Evolutionary conservation across 176 grass and related monocot species (phyloP), one percentile per base, ranked within the genome.

Genomic region (Dactylis glomerata): DNA sequence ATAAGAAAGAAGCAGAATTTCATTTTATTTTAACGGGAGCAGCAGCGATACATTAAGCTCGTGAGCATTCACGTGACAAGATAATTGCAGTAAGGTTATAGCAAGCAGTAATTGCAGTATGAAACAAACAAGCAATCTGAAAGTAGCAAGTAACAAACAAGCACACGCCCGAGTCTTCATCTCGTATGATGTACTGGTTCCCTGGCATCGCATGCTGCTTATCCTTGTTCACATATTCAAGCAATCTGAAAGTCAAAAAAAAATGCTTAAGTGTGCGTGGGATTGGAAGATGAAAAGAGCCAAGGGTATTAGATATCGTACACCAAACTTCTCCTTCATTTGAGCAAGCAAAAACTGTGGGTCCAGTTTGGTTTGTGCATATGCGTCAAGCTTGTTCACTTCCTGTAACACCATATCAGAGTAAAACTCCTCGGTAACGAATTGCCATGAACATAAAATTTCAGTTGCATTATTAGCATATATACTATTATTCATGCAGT

Each of bases 301-400:
- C 23, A 66, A 42, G 1, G 66, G 6, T 20, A 17, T 30, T 42
- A 15, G 34, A 78, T 38, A 56, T 86, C 73, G 68, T 85, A 95
- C 92, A 71, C 91, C 91, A 11, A 93, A 30, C 5, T 40, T 50
- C 68, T 90, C 88, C 85, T 95, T 98, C 77, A 56, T 87, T 0
- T 26, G 19, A 57, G 75, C 75, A 55, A 92, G 59, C 47, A 93
- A 82, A 36, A 90, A 78, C n/a, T 89, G 85, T 81, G 87, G 85
- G 54, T 95, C 87, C 45, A 2, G 7, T 81, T 80, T 87, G 19
- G 92, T 98, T 73, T 86, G 37, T 45, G 75, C 67, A n/a, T 93
- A 98, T 6, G 87, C 80, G 76, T 95, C 73, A 0, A 93, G 91
- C 67, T 93, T 98, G 85, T 95, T 90, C 75, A 95, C 80, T 85